Conservation (phyloP, 495 filamentous ascomycete genomes). For the Geoglossum glabrum region DNA sequence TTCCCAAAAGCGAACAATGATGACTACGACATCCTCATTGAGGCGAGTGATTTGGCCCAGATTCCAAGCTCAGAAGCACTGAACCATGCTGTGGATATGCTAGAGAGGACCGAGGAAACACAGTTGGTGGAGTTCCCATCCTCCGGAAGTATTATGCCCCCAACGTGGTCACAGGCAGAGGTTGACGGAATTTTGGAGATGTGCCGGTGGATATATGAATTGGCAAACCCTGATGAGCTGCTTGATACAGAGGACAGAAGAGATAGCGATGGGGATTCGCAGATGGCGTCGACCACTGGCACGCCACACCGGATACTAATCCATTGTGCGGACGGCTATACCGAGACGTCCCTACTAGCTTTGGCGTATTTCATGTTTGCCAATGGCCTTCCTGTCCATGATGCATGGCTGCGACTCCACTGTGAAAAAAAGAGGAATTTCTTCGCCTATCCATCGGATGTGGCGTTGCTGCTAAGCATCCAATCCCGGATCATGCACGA, state of each 20-base stretch:
- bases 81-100: constrained; percentile 35
- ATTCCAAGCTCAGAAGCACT: constrained; percentile 35
- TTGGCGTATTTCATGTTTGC: constrained; percentile 85
- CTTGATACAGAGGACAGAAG: constrained; percentile 19
- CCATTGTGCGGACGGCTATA: constrained; percentile 91
- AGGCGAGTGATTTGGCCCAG: constrained; percentile 65
- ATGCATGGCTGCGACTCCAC: constrained; percentile 77
- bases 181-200: constrained; percentile 66
- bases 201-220: constrained; percentile 72
- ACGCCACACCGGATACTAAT: constrained; percentile 50
- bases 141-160: constrained; percentile 71
- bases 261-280: constrained; percentile 33
- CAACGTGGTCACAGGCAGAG: constrained; percentile 58
- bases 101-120: constrained; percentile 26
- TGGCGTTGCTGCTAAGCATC: constrained; percentile 52
- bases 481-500: constrained; percentile 50
- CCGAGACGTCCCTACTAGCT: constrained; percentile 70
- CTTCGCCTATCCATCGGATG: constrained; percentile 85
- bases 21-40: constrained; percentile 58
- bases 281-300: constrained; percentile 23
- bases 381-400: constrained; percentile 55
- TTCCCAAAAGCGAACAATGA: constrained; percentile 14
- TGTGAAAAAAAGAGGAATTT: constrained; percentile 70
- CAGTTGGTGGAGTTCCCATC: constrained; percentile 72
- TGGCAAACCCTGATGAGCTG: constrained; percentile 37